phyloP scores from a whole-genome alignment of 306 rosid genomes.

The Pyrus bretschneideri region DNA sequence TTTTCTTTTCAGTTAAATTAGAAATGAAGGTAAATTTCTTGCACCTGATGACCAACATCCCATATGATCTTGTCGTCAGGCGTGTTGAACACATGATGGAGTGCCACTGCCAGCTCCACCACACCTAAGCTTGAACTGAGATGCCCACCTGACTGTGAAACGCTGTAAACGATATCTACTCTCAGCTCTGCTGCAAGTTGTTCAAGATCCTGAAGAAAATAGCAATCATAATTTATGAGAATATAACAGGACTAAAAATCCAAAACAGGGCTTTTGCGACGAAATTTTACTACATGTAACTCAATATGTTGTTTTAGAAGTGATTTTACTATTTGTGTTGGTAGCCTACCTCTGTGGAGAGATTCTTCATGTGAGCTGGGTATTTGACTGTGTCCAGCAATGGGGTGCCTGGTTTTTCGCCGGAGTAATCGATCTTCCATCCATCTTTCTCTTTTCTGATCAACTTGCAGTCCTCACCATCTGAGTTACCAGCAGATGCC shows the following conservation, averaged over 20 bases:
- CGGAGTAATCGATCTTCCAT: conserved; percentile 52
- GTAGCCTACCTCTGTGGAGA: conserved; percentile 44
- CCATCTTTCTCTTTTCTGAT: conserved; percentile 40
- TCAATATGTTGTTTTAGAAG: neutral
- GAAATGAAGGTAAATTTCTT: neutral
- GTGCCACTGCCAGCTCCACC: conserved; percentile 73
- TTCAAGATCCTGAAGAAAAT: conserved; percentile 58
- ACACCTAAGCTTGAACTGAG: conserved; percentile 95
- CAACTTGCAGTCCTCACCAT: conserved; percentile 31
- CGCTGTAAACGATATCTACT: conserved; percentile 61
- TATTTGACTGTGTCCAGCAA: conserved; percentile 73
- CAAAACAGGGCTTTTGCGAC: neutral
- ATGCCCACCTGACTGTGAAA: conserved; percentile 80
- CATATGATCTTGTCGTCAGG: conserved; percentile 85
- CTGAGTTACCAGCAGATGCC: conserved; percentile 39
- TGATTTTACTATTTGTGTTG: neutral
- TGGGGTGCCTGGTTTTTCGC: conserved; percentile 61
- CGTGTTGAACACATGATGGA: conserved; percentile 81
- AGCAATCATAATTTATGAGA: too few species aligned
- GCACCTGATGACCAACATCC: conserved; percentile 98
- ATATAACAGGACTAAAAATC: too few species aligned
- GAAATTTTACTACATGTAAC: neutral
- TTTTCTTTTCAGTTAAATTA: neutral
- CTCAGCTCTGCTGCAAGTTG: conserved; percentile 78
- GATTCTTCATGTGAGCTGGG: conserved; percentile 82